phyloP scores from a whole-genome alignment of 1,284 basidiomycete species.

The Sporisorium sorghi region DNA sequence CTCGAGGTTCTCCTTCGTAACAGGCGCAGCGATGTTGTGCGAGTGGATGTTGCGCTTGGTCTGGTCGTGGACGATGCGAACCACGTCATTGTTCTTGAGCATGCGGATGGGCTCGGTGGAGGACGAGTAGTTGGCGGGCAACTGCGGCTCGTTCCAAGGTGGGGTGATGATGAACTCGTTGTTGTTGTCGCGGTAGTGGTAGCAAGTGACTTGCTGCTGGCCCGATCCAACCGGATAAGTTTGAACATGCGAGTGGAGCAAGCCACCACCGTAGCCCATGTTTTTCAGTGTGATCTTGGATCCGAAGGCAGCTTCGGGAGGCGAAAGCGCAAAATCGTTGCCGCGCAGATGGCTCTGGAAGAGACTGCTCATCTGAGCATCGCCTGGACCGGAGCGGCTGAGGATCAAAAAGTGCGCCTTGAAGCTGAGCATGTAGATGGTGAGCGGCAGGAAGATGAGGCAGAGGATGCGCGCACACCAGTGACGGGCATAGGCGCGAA shows the following conservation, averaged over 20 bases:
- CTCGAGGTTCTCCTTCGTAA: constrained; percentile 90
- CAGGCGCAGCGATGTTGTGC: constrained; percentile 85
- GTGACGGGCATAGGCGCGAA: constrained; percentile 85
- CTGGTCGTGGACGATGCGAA: constrained; percentile 83
- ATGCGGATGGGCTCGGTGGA: constrained; percentile 71
- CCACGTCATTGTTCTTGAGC: constrained; percentile 80
- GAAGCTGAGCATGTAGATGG: constrained; percentile 93
- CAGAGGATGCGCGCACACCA: constrained; percentile 89
- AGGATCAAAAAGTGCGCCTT: constrained; percentile 95
- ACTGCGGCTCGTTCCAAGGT: constrained; percentile 76
- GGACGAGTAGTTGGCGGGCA: constrained; percentile 52
- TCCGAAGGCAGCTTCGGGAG: constrained; percentile 83
- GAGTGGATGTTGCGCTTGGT: constrained; percentile 94
- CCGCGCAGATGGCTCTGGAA: constrained; percentile 97
- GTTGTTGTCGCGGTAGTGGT: constrained; percentile 99
- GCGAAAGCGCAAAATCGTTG: constrained; percentile 82
- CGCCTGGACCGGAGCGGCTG: constrained; percentile 92
- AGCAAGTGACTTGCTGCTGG: constrained; percentile 98
- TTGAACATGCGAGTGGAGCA: constrained; percentile 95
- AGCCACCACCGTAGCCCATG: constrained; percentile 95
- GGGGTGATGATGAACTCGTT: constrained; percentile 90
- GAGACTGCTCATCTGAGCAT: constrained; percentile 97
- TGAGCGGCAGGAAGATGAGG: constrained; percentile 87
- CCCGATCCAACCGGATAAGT: constrained; percentile 90
- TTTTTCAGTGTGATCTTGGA: constrained; percentile 95